Evolutionary conservation across 2,329 filamentous ascomycete genomes (phyloP).

Genomic region (Zymoseptoria crescenta): DNA sequence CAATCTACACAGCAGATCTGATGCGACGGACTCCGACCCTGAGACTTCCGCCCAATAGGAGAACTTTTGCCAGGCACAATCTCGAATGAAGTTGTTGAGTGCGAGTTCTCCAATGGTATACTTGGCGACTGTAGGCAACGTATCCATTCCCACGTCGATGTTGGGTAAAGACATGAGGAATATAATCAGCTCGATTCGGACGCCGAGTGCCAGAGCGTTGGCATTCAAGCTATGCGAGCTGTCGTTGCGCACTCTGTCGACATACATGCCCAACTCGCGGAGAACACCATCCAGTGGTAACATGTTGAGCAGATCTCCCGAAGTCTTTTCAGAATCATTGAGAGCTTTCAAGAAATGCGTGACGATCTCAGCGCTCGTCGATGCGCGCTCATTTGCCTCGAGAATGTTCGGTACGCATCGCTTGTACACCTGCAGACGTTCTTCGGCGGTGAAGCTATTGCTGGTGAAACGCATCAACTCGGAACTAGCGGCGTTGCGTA

Average conservation of each 20-base stretch:
- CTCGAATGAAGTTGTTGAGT: slow-evolving; percentile 15
- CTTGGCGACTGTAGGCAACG: slow-evolving; percentile 9
- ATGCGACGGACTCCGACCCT: not conserved
- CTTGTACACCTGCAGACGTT: slow-evolving; percentile 18
- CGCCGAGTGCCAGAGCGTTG: slow-evolving; percentile 2
- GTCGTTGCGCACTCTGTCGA: slow-evolving; percentile 22
- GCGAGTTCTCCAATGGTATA: slow-evolving; percentile 15
- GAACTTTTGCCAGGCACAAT: slow-evolving; percentile 10
- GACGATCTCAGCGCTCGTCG: slow-evolving; percentile 20
- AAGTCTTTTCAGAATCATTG: slow-evolving; percentile 8
- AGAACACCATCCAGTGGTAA: slow-evolving; percentile 24
- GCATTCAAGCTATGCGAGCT: not conserved
- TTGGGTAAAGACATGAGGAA: slow-evolving; percentile 24
- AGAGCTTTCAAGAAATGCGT: slow-evolving; percentile 13
- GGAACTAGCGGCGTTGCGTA: slow-evolving; percentile 13
- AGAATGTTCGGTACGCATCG: slow-evolving; percentile 18
- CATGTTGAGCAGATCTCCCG: slow-evolving; percentile 13
- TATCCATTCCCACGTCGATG: slow-evolving; percentile 2
- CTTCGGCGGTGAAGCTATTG: slow-evolving; percentile 6
- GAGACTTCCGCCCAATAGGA: not conserved
- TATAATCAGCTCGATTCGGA: slow-evolving; percentile 52
- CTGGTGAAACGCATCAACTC: slow-evolving; percentile 17
- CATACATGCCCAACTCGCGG: slow-evolving; percentile 33
- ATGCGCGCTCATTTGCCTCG: slow-evolving; percentile 12
- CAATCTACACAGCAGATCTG: slow-evolving; percentile 7